A percentile compares a stretch with the other conserved stretches of the same genome.
Evolutionary conservation across 768 basidiomycete genomes (phyloP).

Genomic region (Boletellus ananiceps): DNA sequence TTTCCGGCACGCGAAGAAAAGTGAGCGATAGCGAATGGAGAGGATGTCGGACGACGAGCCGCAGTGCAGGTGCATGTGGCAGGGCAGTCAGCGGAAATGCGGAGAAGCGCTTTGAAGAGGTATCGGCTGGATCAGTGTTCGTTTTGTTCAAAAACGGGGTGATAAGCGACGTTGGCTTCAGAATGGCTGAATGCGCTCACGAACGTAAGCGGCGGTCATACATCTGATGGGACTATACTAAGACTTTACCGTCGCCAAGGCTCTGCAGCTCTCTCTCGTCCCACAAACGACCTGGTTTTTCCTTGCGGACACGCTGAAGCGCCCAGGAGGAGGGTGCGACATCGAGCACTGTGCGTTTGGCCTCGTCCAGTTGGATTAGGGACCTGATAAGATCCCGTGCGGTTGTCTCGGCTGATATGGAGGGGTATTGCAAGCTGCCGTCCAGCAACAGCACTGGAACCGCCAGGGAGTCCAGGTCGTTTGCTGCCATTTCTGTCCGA

Average conservation of each 20-base stretch:
- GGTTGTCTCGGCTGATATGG: constrained; percentile 48
- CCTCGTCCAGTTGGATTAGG: constrained; percentile 44
- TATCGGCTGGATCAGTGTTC: constrained; percentile 22
- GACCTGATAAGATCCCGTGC: constrained; percentile 57
- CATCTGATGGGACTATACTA: neutral
- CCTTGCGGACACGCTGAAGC: constrained; percentile 57
- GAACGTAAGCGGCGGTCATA: constrained; percentile 11
- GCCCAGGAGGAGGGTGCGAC: constrained; percentile 62
- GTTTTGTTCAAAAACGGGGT: constrained; percentile 49
- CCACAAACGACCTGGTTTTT: constrained; percentile 60
- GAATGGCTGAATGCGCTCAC: constrained; percentile 38
- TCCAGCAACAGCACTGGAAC: constrained; percentile 58
- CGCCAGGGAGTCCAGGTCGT: constrained; percentile 37
- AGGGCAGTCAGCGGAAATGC: constrained; percentile 66
- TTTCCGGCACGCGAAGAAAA: constrained; percentile 70
- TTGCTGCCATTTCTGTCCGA: constrained; percentile 21
- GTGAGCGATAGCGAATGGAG: constrained; percentile 47
- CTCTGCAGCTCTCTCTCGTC: constrained; percentile 64
- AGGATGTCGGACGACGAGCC: constrained; percentile 68
- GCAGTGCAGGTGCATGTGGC: constrained; percentile 59
- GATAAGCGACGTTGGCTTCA: constrained; percentile 42
- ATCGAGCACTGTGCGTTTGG: constrained; percentile 52
- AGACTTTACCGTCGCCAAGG: constrained; percentile 56
- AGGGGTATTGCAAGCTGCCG: constrained; percentile 59
- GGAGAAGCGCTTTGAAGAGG: constrained; percentile 54